Base-by-base conservation (phyloP, 257 asterid species). In the Nicotiana obtusifolia region DNA sequence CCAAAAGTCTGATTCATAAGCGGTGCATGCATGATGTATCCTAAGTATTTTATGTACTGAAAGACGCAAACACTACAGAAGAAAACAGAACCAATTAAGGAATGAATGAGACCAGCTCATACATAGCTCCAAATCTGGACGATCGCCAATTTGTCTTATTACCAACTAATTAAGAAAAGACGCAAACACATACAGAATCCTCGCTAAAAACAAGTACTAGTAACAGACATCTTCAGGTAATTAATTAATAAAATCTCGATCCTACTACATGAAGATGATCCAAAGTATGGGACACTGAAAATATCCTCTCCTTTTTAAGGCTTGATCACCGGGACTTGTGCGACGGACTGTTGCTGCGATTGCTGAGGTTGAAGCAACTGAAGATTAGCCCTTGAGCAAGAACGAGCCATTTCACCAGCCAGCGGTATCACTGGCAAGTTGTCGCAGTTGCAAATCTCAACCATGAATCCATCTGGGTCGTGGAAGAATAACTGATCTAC, bases 391-490 rank as follows among this genome's bases (percentile, higher is more conserved):
- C 95, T 85, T 0, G 98, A 91, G 82, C 99, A 95, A 0, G 97
- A 86, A 0, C 95, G 91, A 60, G 89, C 92, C 81, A 94, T 82
- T 84, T 89, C 97, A 22, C 94, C 96, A 30, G 96, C 92, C 79
- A 95, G 56, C 0, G 98, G 97, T 65, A 95, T 35, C 47, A 94
- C 86, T 16, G 99, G 97, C n/a, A 95, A 82, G 78, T 94, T 89
- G 53, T 95, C 99, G 75, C 99, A 95, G 87, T 95, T 92, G 89
- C 99, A 95, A 62, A 95, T 94, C 81, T 95, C 99, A 8, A 94
- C 89, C 99, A 95, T 95, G 93, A 95, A 95, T 0, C 97, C 99
- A 37, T 94, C 98, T 0, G 99, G 98, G 35, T 95, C 99, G 80
- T 94, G 99, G 88, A 95, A 95, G 85, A 95, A 95, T 8, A 95